Conservation (phyloP, 352 stramenopile genomes). For the Phytophthora megakarya region DNA sequence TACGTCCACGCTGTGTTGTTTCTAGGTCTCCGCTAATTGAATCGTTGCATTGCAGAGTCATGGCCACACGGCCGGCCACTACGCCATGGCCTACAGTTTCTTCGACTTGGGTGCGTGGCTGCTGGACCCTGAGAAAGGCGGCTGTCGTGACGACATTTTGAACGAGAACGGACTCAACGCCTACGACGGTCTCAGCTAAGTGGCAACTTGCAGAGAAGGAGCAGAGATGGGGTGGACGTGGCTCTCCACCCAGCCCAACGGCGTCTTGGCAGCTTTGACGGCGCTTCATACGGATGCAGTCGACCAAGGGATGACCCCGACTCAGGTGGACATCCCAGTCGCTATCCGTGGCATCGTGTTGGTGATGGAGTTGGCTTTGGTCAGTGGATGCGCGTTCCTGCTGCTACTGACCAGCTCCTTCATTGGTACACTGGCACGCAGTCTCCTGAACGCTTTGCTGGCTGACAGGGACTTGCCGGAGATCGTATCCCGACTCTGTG, state of each 20-base stretch:
- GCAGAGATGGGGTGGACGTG: conserved; percentile 21
- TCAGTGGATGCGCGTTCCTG: conserved; percentile 38
- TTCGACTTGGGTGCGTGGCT: conserved; percentile 93
- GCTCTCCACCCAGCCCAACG: conserved; percentile 35
- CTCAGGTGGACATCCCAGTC: conserved; percentile 16
- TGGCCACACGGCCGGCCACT: conserved; percentile 93
- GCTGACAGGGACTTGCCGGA: background rate
- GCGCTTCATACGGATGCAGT: conserved; percentile 28
- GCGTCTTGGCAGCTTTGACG: conserved; percentile 32
- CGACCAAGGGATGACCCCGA: background rate
- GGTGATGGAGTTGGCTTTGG: conserved; percentile 46
- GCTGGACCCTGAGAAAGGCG: conserved; percentile 84
- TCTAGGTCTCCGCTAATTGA: conserved; percentile 11
- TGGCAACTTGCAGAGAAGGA: conserved; percentile 14
- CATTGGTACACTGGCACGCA: conserved; percentile 16
- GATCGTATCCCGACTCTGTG: conserved; percentile 14
- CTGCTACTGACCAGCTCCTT: conserved; percentile 37
- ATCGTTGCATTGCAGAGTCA: conserved; percentile 45
- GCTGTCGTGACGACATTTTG: conserved; percentile 80
- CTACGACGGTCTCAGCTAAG: conserved; percentile 90
- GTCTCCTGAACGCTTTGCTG: conserved; percentile 17
- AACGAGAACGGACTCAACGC: conserved; percentile 92
- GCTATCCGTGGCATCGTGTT: conserved; percentile 39
- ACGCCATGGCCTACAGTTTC: conserved; percentile 92
- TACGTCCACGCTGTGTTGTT: conserved; percentile 28